A percentile compares a stretch with the other conserved stretches of the same genome.
phyloP scores from a whole-genome alignment of 2,329 filamentous ascomycete genomes.

The Curvularia verruculosa region DNA sequence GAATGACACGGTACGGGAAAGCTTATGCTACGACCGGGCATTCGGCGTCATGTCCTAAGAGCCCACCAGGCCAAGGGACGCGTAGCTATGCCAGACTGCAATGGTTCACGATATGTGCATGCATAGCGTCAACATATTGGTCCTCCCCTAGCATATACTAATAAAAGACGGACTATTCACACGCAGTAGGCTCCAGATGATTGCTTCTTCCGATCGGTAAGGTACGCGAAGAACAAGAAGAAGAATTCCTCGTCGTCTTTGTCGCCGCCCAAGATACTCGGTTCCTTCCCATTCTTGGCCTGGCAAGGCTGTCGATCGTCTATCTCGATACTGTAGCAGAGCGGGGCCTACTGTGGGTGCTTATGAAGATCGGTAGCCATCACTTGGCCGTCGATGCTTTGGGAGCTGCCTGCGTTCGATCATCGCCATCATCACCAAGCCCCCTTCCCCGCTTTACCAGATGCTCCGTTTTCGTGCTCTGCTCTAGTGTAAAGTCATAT shows the following conservation, averaged over 20 bases:
- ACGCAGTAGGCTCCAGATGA: background rate
- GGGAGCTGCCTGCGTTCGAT: background rate
- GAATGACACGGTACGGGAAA: background rate
- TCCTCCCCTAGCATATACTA: background rate
- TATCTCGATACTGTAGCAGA: background rate
- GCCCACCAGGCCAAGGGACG: background rate
- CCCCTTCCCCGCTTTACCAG: constrained; percentile 6
- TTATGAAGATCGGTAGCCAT: background rate
- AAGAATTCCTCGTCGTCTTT: no score
- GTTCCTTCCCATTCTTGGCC: background rate
- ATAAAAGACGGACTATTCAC: background rate
- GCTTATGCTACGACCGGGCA: background rate
- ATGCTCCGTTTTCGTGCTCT: background rate
- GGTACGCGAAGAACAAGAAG: no score
- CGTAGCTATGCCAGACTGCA: background rate
- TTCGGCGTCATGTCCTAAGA: background rate
- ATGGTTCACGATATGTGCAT: background rate
- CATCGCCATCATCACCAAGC: background rate
- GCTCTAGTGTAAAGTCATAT: background rate
- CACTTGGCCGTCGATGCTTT: background rate
- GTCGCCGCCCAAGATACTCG: background rate
- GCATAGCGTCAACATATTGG: background rate
- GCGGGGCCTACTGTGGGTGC: background rate
- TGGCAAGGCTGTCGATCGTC: background rate
- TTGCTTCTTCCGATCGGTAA: background rate